A percentile compares a stretch with the other conserved stretches of the same genome.
Evolutionary conservation across 768 basidiomycete genomes (phyloP).

Genomic region (Calocybe indica): DNA sequence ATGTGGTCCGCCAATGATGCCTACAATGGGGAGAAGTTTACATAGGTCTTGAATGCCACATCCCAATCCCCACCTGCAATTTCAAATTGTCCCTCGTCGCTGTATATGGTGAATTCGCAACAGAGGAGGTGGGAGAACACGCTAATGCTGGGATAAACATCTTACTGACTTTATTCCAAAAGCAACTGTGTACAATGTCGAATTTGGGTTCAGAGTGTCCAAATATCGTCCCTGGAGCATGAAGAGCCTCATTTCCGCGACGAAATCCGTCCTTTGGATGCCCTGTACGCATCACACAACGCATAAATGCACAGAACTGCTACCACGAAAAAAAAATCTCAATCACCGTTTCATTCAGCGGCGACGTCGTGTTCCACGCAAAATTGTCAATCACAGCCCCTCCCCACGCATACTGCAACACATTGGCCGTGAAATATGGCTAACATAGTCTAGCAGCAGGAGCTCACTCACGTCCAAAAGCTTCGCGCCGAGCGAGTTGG

Average conservation of each 20-base stretch:
- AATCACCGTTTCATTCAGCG: slow-evolving; percentile 16
- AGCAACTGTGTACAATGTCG: slow-evolving; percentile 22
- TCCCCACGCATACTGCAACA: slow-evolving; percentile 24
- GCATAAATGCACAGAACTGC: too few relatives aligned
- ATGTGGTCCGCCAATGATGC: not conserved
- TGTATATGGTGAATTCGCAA: not conserved
- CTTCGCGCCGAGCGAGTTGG: slow-evolving; percentile 21
- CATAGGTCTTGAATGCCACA: slow-evolving; percentile 17
- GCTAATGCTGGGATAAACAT: not conserved
- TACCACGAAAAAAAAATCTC: not conserved
- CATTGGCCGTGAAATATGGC: not conserved
- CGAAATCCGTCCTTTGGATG: slow-evolving; percentile 20
- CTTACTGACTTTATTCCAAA: slow-evolving; percentile 26
- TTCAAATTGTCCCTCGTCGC: slow-evolving; percentile 21
- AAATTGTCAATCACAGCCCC: slow-evolving; percentile 27
- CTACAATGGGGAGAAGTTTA: slow-evolving; percentile 1
- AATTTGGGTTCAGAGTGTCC: slow-evolving; percentile 18
- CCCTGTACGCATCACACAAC: slow-evolving; percentile 5
- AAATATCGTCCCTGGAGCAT: slow-evolving; percentile 22
- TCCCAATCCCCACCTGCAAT: slow-evolving; percentile 21
- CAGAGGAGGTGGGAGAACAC: not conserved
- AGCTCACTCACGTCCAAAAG: slow-evolving; percentile 17
- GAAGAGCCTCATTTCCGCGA: slow-evolving; percentile 20
- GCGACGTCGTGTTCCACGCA: slow-evolving; percentile 25
- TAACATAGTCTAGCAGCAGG: not conserved